A percentile compares a stretch with the other conserved stretches of the same genome.
Conservation (phyloP, 176 grass and related monocot genomes). For the Elymus sibiricus region DNA sequence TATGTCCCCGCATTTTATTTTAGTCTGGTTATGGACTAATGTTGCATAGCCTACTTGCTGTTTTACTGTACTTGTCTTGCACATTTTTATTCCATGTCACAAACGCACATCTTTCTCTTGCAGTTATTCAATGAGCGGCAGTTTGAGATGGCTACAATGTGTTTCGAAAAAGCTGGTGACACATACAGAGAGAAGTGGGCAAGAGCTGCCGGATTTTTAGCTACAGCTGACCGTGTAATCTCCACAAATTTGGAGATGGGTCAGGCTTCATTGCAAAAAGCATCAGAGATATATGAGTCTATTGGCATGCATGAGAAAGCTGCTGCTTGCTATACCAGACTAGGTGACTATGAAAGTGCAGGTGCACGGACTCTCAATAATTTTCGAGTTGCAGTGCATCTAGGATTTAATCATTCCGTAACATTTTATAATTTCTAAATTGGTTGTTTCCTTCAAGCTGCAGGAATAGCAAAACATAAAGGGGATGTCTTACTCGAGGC, state of each 20-base stretch:
- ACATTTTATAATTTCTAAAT: background rate
- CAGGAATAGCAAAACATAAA: background rate
- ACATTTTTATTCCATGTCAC: background rate
- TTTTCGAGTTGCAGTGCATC: background rate
- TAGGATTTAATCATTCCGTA: background rate
- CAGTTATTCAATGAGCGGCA: slow-evolving; percentile 78
- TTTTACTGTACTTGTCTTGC: background rate
- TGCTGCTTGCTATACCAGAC: slow-evolving; percentile 69
- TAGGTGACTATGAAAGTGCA: slow-evolving; percentile 63
- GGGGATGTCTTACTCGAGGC: background rate
- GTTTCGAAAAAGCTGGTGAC: slow-evolving; percentile 83
- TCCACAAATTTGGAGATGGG: slow-evolving; percentile 47
- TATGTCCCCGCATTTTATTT: background rate
- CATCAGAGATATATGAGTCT: slow-evolving; percentile 69
- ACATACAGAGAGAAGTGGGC: slow-evolving; percentile 58
- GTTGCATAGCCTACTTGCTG: background rate
- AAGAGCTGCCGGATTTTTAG: slow-evolving; percentile 65
- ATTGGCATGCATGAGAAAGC: slow-evolving; percentile 67
- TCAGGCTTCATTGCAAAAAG: slow-evolving; percentile 38
- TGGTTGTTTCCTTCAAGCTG: background rate
- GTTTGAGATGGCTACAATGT: slow-evolving; percentile 80
- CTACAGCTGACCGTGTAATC: slow-evolving; percentile 52
- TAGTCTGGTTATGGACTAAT: background rate
- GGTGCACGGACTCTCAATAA: slow-evolving; percentile 27
- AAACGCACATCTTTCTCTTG: background rate